Base-by-base conservation (phyloP, 108 stramenopile genomes). In the Asterionellopsis glacialis region DNA sequence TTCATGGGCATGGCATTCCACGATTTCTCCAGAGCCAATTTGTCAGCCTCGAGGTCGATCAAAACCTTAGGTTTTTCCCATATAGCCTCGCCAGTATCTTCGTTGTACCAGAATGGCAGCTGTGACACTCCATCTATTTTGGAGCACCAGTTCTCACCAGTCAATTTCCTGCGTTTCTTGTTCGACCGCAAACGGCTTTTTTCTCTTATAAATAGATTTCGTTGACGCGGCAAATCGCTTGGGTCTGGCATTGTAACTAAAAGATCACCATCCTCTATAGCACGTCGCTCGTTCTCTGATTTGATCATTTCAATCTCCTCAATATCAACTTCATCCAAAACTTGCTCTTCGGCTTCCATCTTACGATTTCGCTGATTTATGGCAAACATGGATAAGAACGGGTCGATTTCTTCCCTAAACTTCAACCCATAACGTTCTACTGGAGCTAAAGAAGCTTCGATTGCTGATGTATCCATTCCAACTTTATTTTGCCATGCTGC, bases 401-500 rank as follows among this genome's bases (percentile, higher is more conserved):
- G 93, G 44, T 91, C 86, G 38, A 85, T 76, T 14, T 72, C 50
- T 65, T 88, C 84, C 43, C 87, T 84, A 44, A 88, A 79, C 10
- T 59, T 48, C 27, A 90, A 55, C 9, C 80, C 88, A 55, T 88
- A 90, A 13, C 76, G 61, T 48, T 95, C 94, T 24, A 75, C 68
- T n/a, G 85, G 83, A 16, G 76, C 70, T 40, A 98, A 65, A 13
- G 85, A 85, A 19, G 79, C 74, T 42, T 91, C 79, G 39, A 98
- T 74, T 22, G 90, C 76, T 23, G 61, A 56, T 24, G 77, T 63
- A 67, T 95, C 93, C 23, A 87, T 64, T 0, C 96, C 97, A 9
- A 91, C 94, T 38, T 76, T 82, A 49, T 57, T 82, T 70, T 95
- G 94, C 95, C 94, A 95, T 14, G 79, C 78, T 1, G 83, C 92